Percentiles rank a stretch among this genome's conserved stretches.
Conservation (phyloP, 129 eudicot species). For the Mikania micrantha region DNA sequence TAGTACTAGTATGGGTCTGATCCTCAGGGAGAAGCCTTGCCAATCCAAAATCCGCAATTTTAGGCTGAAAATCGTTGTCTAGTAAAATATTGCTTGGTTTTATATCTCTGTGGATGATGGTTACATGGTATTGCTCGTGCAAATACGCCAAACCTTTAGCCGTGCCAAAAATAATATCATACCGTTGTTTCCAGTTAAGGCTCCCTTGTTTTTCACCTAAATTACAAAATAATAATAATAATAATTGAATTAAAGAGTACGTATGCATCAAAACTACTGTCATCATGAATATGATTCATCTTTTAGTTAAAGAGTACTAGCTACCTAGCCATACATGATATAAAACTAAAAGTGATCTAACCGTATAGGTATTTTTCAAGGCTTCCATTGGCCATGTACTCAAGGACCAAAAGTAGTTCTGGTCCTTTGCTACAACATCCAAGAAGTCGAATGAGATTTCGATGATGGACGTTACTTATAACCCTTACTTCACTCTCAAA, state of each 20-base stretch:
- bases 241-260: background rate
- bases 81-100: constrained; percentile 71
- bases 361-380: constrained; percentile 71
- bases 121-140: constrained; percentile 68
- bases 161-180: constrained; percentile 53
- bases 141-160: constrained; percentile 75
- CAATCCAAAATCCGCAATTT: constrained; percentile 79
- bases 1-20: constrained; percentile 68
- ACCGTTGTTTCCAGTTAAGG: constrained; percentile 61
- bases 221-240: background rate
- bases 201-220: constrained; percentile 56
- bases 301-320: background rate
- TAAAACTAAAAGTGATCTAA: background rate
- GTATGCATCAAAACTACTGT: background rate
- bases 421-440: constrained; percentile 66
- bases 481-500: constrained; percentile 71
- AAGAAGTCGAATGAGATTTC: constrained; percentile 68
- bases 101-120: constrained; percentile 75
- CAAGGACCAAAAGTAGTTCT: constrained; percentile 61
- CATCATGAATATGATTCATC: background rate
- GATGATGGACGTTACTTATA: constrained; percentile 74
- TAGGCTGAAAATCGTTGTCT: constrained; percentile 56
- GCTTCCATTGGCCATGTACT: constrained; percentile 81
- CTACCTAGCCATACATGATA: background rate
- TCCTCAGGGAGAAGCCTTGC: constrained; percentile 74